These are phyloP conservation scores for Nyssa sinensis DNA, from an alignment of 148 eudicot genomes.

Conservation along the genomic window DNA sequence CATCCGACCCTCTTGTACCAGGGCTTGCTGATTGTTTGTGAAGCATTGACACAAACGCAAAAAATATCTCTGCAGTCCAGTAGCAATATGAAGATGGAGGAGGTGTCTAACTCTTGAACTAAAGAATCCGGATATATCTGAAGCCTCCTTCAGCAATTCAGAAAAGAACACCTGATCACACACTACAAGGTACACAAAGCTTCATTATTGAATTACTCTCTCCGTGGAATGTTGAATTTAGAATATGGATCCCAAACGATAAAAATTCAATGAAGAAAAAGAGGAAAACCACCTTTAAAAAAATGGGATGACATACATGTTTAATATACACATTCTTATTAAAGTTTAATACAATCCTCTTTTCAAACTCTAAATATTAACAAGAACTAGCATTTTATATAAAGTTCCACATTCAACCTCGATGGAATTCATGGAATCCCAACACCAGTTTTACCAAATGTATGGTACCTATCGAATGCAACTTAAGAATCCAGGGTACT, in stretches of 20 bases:
- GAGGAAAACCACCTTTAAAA: too few relatives aligned
- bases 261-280: too few relatives aligned
- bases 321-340: too few relatives aligned
- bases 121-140: constrained; percentile 36
- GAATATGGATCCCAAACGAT: background rate
- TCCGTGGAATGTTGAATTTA: background rate
- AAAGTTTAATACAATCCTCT: too few relatives aligned
- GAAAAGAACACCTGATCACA: constrained; percentile 41
- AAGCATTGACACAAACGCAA: constrained; percentile 23
- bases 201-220: background rate
- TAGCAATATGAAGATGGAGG: constrained; percentile 27
- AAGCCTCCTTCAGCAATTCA: constrained; percentile 36
- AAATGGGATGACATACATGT: too few relatives aligned
- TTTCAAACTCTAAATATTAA: too few relatives aligned
- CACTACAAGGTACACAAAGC: constrained; percentile 15
- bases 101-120: constrained; percentile 37
- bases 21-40: constrained; percentile 19
- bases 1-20: constrained; percentile 30
- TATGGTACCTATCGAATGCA: background rate
- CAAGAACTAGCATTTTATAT: too few relatives aligned
- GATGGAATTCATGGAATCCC: background rate
- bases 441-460: background rate
- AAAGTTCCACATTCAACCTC: background rate
- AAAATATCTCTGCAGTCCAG: constrained; percentile 27
- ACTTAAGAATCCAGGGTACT: background rate